Conservation (phyloP, 352 stramenopile species). For the Phytophthora aleatoria region DNA sequence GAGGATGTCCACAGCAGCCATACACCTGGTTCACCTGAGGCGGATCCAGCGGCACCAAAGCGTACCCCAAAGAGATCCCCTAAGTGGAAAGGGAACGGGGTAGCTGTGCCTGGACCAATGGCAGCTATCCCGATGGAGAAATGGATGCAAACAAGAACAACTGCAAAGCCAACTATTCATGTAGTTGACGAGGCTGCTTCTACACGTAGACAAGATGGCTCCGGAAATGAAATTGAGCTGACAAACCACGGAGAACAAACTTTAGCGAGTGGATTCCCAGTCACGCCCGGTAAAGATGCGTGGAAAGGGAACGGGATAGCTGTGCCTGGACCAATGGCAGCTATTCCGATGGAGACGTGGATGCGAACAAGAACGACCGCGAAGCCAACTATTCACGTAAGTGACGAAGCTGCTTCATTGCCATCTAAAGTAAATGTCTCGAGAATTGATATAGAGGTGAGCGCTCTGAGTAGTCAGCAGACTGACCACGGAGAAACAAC, state of each 20-base stretch:
- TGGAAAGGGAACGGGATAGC: constrained; percentile 59
- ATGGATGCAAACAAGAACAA: constrained; percentile 74
- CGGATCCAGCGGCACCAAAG: constrained; percentile 5
- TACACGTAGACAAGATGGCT: neutral
- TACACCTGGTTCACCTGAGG: neutral
- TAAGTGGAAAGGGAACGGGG: constrained; percentile 57
- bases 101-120: constrained; percentile 54
- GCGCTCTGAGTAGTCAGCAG: neutral
- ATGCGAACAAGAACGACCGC: constrained; percentile 63
- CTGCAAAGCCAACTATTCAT: constrained; percentile 51
- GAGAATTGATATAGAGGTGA: constrained; percentile 1
- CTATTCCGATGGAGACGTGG: constrained; percentile 71
- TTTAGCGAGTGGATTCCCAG: neutral
- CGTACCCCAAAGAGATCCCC: constrained; percentile 24
- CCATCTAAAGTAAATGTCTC: neutral
- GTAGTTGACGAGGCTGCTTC: constrained; percentile 17
- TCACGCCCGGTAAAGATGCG: constrained; percentile 3
- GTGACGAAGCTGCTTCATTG: constrained; percentile 14
- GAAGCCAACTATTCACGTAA: constrained; percentile 44
- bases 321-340: constrained; percentile 54
- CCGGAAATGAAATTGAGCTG: neutral
- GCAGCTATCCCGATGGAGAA: constrained; percentile 65
- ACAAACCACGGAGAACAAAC: neutral
- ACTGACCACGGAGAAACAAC: neutral
- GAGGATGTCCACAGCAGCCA: neutral